Evolutionary conservation across 371 early-diverging fungal genomes (phyloP).

Genomic region (Massospora cicadina): DNA sequence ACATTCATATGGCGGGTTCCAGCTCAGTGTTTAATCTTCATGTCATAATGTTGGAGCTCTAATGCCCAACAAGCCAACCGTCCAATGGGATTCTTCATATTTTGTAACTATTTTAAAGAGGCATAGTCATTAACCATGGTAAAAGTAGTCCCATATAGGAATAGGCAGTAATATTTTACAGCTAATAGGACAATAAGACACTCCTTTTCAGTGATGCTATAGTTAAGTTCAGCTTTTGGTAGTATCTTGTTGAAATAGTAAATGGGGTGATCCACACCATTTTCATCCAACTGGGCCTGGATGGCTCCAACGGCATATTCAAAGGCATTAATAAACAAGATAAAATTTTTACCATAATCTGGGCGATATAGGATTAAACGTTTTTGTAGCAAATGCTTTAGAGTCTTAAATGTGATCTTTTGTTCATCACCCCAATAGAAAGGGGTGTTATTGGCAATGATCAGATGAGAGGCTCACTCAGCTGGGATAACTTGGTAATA

Average conservation of each 20-base stretch:
- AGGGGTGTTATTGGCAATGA: neutral
- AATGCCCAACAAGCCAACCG: neutral
- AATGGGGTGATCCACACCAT: slow-evolving; percentile 14
- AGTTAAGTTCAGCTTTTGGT: slow-evolving; percentile 14
- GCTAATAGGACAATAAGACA: slow-evolving; percentile 15
- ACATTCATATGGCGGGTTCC: too few relatives aligned
- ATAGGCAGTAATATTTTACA: slow-evolving; percentile 5
- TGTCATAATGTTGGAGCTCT: too few relatives aligned
- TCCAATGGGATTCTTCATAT: neutral
- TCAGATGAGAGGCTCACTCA: neutral
- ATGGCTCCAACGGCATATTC: slow-evolving; percentile 15
- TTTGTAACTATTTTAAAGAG: neutral
- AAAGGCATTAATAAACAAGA: slow-evolving; percentile 14
- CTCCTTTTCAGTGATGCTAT: slow-evolving; percentile 18
- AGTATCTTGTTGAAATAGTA: slow-evolving; percentile 17
- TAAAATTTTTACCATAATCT: slow-evolving; percentile 8
- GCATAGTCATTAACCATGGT: neutral
- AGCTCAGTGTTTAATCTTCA: too few relatives aligned
- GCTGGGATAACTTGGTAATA: neutral
- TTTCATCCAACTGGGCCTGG: slow-evolving; percentile 7
- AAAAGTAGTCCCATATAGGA: slow-evolving; percentile 5
- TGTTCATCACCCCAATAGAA: slow-evolving; percentile 19
- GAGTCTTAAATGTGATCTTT: slow-evolving; percentile 13
- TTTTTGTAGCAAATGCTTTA: slow-evolving; percentile 12
- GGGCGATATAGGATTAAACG: slow-evolving; percentile 10